Base-by-base conservation (phyloP, 805 yeast species). In the Yarrowia divulgata region DNA sequence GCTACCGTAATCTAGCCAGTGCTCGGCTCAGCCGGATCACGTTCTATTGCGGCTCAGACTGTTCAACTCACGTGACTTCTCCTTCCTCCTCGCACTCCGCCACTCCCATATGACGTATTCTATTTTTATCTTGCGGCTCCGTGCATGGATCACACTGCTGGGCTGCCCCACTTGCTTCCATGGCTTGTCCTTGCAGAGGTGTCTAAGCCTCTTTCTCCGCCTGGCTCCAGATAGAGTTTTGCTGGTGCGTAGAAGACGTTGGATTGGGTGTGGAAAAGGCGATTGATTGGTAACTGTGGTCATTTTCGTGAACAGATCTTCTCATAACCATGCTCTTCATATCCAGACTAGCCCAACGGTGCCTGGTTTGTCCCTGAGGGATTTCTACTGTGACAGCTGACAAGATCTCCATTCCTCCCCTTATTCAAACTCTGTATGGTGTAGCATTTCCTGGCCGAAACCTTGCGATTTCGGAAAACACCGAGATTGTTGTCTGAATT, bases 181-280 rank as follows among this genome's bases (percentile, higher is more conserved):
- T 39, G 45, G 60, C 60, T 54, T 54, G 60, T 54, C 10, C 45
- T 54, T 39, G 60, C 45, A 54, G 4, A 23, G 18, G n/a, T 39
- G 60, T 54, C 60, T 54, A 54, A 54, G 60, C 60, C 60, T 54
- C 60, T 39, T 54, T 54, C 60, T 54, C 60, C 60, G 60, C 60
- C 45, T 54, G 45, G 35, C 14, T 18, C 9, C 1, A 37, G 45
- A 39, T 39, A 54, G 60, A 39, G 60, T 39, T 54, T 39, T 9
- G 29, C 50, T 23, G 4, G 19, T 23, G 8, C 16, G 55, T 10
- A 9, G 6, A 32, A 8, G n/a, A 4, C 16, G 6, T 45, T 7
- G 29, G 12, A 19, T 45, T 5, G 29, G 10, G 32, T 14, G 29
- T 10, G 14, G 16, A 23, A 23, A 23, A 23, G 29, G 29, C 29